phyloP scores from a whole-genome alignment of 2,329 filamentous ascomycete species.

The Ceratocystis colombiana region DNA sequence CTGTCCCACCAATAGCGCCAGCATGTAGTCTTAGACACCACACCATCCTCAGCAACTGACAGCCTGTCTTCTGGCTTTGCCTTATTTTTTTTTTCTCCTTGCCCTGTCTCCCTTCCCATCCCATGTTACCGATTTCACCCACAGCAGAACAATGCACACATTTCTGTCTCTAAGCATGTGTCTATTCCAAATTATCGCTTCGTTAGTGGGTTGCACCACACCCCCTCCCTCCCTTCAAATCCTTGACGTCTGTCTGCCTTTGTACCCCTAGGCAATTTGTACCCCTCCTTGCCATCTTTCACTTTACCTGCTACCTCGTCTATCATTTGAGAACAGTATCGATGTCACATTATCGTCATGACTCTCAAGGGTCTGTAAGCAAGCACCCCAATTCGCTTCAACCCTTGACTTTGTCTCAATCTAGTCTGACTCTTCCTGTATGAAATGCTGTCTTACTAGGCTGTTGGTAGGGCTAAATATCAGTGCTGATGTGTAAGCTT shows the following conservation, averaged over 20 bases:
- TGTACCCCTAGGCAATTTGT: neutral
- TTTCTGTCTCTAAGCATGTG: neutral
- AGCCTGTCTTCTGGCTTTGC: neutral
- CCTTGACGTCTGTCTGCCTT: neutral
- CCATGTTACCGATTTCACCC: neutral
- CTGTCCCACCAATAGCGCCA: neutral
- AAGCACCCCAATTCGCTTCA: no score
- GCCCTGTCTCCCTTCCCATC: no score
- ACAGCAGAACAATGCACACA: neutral
- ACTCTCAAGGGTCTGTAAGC: no score
- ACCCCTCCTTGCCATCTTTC: neutral
- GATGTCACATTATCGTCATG: no score
- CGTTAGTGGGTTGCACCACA: neutral
- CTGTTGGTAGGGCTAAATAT: no score
- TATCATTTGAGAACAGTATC: no score
- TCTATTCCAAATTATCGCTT: conserved; percentile 1
- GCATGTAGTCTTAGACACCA: conserved; percentile 4
- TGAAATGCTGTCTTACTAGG: no score
- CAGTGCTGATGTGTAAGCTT: no score
- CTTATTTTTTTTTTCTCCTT: no score
- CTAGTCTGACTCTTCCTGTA: no score
- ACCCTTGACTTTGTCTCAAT: no score
- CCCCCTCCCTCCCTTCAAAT: neutral
- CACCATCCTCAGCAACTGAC: neutral
- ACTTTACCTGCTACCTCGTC: neutral